Percentiles rank a stretch among this genome's conserved stretches.
phyloP scores from a whole-genome alignment of 2,329 filamentous ascomycete genomes.

The Aspergillus uvarum region DNA sequence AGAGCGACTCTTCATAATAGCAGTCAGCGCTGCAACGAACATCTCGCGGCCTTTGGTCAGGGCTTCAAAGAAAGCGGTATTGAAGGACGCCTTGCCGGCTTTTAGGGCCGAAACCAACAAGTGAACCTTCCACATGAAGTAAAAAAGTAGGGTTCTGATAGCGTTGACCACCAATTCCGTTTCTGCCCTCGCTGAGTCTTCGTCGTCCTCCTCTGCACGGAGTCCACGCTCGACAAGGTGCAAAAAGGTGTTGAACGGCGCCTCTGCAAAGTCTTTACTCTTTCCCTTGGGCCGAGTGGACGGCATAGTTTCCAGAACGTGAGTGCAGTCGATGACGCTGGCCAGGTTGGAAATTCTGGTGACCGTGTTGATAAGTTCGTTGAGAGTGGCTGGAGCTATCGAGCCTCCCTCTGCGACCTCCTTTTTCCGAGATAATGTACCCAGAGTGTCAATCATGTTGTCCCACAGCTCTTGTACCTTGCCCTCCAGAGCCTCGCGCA shows the following conservation, averaged over 20 bases:
- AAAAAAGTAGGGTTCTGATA: constrained; percentile 76
- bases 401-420: constrained; percentile 71
- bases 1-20: constrained; percentile 51
- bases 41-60: constrained; percentile 62
- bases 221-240: constrained; percentile 72
- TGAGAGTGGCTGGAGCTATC: constrained; percentile 64
- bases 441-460: constrained; percentile 71
- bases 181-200: constrained; percentile 72
- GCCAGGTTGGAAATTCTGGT: constrained; percentile 79
- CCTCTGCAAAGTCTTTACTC: constrained; percentile 41
- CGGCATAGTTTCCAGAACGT: constrained; percentile 64
- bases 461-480: constrained; percentile 86
- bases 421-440: constrained; percentile 67
- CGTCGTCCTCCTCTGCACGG: constrained; percentile 61
- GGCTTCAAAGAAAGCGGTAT: constrained; percentile 64
- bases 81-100: constrained; percentile 56
- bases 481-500: constrained; percentile 78
- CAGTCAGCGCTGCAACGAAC: constrained; percentile 51
- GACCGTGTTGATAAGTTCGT: constrained; percentile 70
- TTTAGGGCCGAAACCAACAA: constrained; percentile 57
- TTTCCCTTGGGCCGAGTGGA: constrained; percentile 37
- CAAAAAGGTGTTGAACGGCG: constrained; percentile 65
- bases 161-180: constrained; percentile 74
- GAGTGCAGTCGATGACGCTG: constrained; percentile 73
- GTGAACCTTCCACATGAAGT: constrained; percentile 91